Conservation (phyloP, 2,329 filamentous ascomycete species). For the Alternaria sp. region DNA sequence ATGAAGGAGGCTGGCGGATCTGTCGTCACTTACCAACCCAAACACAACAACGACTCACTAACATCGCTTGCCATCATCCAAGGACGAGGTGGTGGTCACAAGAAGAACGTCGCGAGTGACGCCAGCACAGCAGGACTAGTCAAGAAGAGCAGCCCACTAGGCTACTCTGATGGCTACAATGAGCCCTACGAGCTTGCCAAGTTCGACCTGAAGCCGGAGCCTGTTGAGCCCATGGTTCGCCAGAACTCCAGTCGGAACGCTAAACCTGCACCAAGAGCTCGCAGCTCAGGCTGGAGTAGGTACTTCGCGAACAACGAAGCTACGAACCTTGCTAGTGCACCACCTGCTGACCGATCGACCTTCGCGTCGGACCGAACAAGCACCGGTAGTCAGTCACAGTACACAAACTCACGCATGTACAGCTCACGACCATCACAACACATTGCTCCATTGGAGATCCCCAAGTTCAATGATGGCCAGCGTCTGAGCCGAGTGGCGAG, state of each 20-base stretch:
- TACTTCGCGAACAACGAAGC: constrained; percentile 79
- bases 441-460: constrained; percentile 69
- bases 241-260: constrained; percentile 46
- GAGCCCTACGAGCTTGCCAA: constrained; percentile 55
- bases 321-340: constrained; percentile 64
- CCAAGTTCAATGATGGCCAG: constrained; percentile 62
- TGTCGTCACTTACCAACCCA: constrained; percentile 43
- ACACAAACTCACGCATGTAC: constrained; percentile 63
- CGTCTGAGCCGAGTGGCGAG: constrained; percentile 72
- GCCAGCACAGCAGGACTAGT: constrained; percentile 68
- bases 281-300: constrained; percentile 77
- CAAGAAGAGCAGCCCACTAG: constrained; percentile 59
- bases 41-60: constrained; percentile 46
- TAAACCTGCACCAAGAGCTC: constrained; percentile 40
- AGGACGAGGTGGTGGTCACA: constrained; percentile 64
- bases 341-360: constrained; percentile 63
- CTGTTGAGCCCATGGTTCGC: constrained; percentile 44
- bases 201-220: constrained; percentile 52
- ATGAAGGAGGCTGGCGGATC: constrained; percentile 61
- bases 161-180: constrained; percentile 50
- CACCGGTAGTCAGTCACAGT: constrained; percentile 48
- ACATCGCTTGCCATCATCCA: constrained; percentile 59
- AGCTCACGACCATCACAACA: constrained; percentile 71
- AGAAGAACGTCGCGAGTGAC: constrained; percentile 64
- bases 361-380: constrained; percentile 52